Conservation (phyloP, 1,139 yeast species). For the Protomyces lactucae-debilis region DNA sequence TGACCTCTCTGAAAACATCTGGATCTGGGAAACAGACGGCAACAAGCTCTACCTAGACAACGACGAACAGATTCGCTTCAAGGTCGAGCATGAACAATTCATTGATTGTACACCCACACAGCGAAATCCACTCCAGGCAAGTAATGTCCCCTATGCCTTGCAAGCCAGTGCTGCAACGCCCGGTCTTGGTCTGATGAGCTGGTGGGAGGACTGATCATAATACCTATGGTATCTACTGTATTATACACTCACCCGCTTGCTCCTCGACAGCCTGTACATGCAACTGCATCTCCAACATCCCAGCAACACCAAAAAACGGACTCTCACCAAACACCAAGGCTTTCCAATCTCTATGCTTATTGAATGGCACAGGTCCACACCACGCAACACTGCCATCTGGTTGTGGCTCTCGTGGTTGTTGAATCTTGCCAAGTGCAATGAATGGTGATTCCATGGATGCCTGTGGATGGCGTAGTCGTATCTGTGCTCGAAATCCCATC, state of each 20-base stretch:
- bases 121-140: slow-evolving; percentile 2
- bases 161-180: slow-evolving; percentile 25
- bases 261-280: slow-evolving; percentile 1
- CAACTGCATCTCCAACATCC: slow-evolving; percentile 2
- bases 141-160: slow-evolving; percentile 19
- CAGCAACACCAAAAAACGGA: background rate
- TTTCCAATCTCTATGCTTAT: slow-evolving; percentile 1
- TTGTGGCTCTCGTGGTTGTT: background rate
- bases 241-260: background rate
- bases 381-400: background rate
- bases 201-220: slow-evolving; percentile 28
- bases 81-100: slow-evolving; percentile 84
- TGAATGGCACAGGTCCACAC: slow-evolving; percentile 8
- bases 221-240: background rate
- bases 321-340: slow-evolving; percentile 14
- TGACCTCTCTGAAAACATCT: slow-evolving; percentile 65
- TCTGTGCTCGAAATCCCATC: background rate
- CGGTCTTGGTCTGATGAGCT: slow-evolving; percentile 29
- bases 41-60: slow-evolving; percentile 79
- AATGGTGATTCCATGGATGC: slow-evolving; percentile 7
- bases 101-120: slow-evolving; percentile 59
- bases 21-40: slow-evolving; percentile 76
- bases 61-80: slow-evolving; percentile 82
- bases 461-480: slow-evolving; percentile 9
- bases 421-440: background rate